These are phyloP conservation scores for Pichia sp. DNA, from an alignment of 1,139 yeast species.

Conservation along the genomic window DNA sequence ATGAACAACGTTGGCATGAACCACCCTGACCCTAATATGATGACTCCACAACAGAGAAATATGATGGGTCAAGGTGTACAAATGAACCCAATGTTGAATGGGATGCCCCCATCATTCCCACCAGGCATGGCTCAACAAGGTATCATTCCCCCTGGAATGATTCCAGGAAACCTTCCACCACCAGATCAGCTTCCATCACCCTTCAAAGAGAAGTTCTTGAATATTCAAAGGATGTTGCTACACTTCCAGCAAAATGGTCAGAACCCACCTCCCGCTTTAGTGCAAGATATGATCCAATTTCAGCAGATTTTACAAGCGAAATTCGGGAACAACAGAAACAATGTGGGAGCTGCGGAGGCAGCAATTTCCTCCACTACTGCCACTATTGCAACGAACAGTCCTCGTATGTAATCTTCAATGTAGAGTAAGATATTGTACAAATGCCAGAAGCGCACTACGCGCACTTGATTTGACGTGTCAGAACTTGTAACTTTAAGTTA, in stretches of 20 bases:
- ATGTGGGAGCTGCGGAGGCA: too few species aligned
- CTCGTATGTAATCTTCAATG: too few species aligned
- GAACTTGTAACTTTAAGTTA: too few species aligned
- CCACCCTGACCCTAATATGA: too few species aligned
- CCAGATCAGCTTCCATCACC: constrained; percentile 15
- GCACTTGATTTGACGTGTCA: too few species aligned
- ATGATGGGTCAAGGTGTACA: constrained; percentile 4
- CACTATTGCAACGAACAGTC: too few species aligned
- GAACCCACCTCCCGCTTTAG: constrained; percentile 13
- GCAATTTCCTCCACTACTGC: too few species aligned
- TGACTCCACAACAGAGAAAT: too few species aligned
- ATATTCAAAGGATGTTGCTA: constrained; percentile 11
- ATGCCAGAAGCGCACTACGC: too few species aligned
- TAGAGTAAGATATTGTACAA: too few species aligned
- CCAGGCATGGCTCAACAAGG: not conserved
- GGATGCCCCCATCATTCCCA: not conserved
- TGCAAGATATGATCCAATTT: constrained; percentile 14
- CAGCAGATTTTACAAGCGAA: constrained; percentile 6
- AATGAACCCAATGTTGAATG: not conserved
- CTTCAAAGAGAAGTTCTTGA: constrained; percentile 9
- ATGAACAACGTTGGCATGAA: too few species aligned
- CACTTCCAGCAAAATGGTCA: constrained; percentile 14
- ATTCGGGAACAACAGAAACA: constrained; percentile 4
- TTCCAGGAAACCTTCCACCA: constrained; percentile 9
- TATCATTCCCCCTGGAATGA: not conserved